These are phyloP conservation scores for Galeopsis tetrahit DNA, from an alignment of 257 asterid genomes.

Conservation along the genomic window DNA sequence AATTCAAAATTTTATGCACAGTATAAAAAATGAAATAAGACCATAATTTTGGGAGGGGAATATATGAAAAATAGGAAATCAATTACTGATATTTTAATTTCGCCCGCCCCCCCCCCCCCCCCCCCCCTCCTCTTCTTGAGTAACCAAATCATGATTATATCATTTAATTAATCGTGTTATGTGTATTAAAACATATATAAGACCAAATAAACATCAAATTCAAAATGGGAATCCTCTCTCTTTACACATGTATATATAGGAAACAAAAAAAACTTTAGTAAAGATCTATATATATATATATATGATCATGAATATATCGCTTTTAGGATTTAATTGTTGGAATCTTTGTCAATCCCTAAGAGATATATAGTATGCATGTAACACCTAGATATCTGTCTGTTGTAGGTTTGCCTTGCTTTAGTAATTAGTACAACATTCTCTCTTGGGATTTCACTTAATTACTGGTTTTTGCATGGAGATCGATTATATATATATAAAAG, in stretches of 20 bases:
- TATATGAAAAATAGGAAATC: too few species aligned
- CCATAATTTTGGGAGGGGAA: too few species aligned
- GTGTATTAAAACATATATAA: neutral
- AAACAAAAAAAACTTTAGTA: neutral
- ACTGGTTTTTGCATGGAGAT: conserved; percentile 27
- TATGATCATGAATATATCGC: conserved; percentile 25
- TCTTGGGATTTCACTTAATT: conserved; percentile 64
- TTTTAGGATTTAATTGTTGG: conserved; percentile 42
- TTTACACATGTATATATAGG: neutral
- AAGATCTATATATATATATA: conserved; percentile 36
- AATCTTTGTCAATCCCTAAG: conserved; percentile 70
- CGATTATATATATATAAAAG: conserved; percentile 9
- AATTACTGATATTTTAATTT: too few species aligned
- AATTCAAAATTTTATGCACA: too few species aligned
- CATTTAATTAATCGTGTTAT: neutral
- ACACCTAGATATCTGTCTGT: conserved; percentile 40
- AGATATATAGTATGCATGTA: conserved; percentile 27
- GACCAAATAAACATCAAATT: neutral
- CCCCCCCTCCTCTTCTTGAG: too few species aligned
- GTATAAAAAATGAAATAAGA: too few species aligned
- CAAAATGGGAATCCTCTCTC: neutral
- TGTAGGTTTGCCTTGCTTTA: conserved; percentile 64
- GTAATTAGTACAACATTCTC: conserved; percentile 47
- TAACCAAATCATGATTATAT: too few species aligned
- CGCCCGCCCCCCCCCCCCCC: too few species aligned